phyloP scores from a whole-genome alignment of 2,329 filamentous ascomycete species.

The Lachnellula subtilissima region DNA sequence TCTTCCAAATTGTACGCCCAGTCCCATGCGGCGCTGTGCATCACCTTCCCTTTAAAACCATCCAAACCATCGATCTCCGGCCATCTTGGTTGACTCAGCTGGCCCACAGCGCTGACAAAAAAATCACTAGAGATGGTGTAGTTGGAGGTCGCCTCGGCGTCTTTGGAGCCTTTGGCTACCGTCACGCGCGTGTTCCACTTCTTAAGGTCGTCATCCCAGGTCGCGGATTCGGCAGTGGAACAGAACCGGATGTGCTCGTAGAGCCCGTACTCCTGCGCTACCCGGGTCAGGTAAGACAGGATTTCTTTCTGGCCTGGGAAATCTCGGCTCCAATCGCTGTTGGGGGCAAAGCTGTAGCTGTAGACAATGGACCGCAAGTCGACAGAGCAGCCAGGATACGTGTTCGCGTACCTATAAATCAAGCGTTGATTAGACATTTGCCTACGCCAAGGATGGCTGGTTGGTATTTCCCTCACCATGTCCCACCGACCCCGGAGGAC shows the following conservation, averaged over 20 bases:
- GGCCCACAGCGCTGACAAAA: background rate
- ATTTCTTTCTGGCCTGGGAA: constrained; percentile 58
- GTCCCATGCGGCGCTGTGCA: constrained; percentile 51
- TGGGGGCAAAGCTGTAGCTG: constrained; percentile 54
- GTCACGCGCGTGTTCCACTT: constrained; percentile 3
- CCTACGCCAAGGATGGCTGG: too few species aligned
- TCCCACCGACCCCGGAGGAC: constrained; percentile 46
- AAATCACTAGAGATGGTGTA: too few species aligned
- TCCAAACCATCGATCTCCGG: constrained; percentile 23
- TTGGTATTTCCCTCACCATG: constrained; percentile 34
- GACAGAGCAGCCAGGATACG: background rate
- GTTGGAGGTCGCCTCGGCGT: background rate
- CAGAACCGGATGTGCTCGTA: constrained; percentile 6
- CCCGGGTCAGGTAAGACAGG: constrained; percentile 45
- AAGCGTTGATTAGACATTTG: too few species aligned
- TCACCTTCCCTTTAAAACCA: constrained; percentile 22
- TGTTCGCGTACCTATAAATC: too few species aligned
- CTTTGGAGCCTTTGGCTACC: background rate
- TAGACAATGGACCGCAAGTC: constrained; percentile 36
- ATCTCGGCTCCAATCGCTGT: constrained; percentile 49
- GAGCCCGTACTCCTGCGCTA: constrained; percentile 49
- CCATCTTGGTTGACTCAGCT: constrained; percentile 11
- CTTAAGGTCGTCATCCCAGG: constrained; percentile 1
- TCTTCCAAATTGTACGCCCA: constrained; percentile 44
- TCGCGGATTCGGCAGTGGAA: constrained; percentile 1